These are phyloP conservation scores for Mortierella sp. DNA, from an alignment of 371 early-diverging fungal genomes.

Conservation along the genomic window DNA sequence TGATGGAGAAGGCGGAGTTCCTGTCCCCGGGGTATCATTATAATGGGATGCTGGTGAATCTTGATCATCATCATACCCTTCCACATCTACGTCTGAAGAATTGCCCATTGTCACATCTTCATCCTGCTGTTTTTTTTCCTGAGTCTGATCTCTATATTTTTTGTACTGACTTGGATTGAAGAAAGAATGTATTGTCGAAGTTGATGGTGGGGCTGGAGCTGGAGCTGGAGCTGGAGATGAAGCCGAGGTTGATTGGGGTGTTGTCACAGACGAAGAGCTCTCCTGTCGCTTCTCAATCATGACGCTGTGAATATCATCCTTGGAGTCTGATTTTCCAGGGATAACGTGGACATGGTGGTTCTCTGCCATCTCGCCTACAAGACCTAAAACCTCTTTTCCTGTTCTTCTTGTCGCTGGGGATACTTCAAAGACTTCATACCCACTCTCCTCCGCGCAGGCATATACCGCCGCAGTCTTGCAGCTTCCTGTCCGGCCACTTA, in stretches of 20 bases:
- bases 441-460: conserved; percentile 78
- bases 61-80: conserved; percentile 9
- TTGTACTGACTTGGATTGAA: conserved; percentile 13
- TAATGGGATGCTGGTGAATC: neutral
- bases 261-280: neutral
- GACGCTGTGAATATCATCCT: conserved; percentile 15
- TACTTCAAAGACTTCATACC: conserved; percentile 84
- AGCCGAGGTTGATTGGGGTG: conserved; percentile 5
- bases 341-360: conserved; percentile 68
- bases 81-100: conserved; percentile 15
- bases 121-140: conserved; percentile 7
- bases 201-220: conserved; percentile 9
- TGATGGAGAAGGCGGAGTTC: conserved; percentile 9
- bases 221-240: neutral
- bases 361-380: conserved; percentile 80
- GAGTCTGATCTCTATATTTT: neutral
- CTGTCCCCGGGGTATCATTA: conserved; percentile 11
- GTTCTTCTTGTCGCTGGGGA: conserved; percentile 75
- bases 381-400: conserved; percentile 75
- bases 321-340: conserved; percentile 28
- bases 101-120: conserved; percentile 9
- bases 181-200: conserved; percentile 29
- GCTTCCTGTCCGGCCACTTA: conserved; percentile 79
- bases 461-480: conserved; percentile 86
- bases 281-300: conserved; percentile 16